Conservation (phyloP, 1,284 basidiomycete genomes). For the Pterulicium gracile region DNA sequence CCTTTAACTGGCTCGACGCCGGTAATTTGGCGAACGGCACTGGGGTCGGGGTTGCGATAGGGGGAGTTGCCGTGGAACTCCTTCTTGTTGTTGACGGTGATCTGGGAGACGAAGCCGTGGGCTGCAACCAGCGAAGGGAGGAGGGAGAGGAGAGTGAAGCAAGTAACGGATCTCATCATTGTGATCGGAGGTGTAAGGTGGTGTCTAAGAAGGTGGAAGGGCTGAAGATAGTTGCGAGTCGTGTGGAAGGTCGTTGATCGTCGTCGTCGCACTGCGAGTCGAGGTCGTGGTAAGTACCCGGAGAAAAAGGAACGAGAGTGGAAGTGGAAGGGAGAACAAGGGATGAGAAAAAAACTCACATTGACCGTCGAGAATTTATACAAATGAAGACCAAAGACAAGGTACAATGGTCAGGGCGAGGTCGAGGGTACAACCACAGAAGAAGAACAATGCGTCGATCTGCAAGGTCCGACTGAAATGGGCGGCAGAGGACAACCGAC, state of each 20-base stretch:
- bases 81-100: slow-evolving; percentile 44
- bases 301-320: background rate
- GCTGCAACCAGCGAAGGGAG: slow-evolving; percentile 30
- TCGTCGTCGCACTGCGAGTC: background rate
- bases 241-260: background rate
- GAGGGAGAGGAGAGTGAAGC: slow-evolving; percentile 13
- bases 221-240: background rate
- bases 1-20: slow-evolving; percentile 52
- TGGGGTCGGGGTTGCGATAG: slow-evolving; percentile 25
- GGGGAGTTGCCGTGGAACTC: slow-evolving; percentile 43
- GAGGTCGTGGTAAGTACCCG: background rate
- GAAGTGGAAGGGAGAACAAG: background rate
- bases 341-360: too few species aligned
- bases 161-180: background rate
- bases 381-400: too few species aligned
- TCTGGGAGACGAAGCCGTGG: slow-evolving; percentile 45
- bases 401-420: too few species aligned
- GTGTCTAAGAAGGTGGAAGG: background rate
- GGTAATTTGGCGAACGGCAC: slow-evolving; percentile 51
- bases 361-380: too few species aligned
- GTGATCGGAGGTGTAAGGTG: too few species aligned
- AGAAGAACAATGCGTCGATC: too few species aligned
- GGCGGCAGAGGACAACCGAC: too few species aligned
- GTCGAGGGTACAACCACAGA: too few species aligned
- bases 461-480: too few species aligned